Evolutionary conservation across 192 early-diverging fungal genomes (phyloP).

Genomic region (Spinellus fusiger): DNA sequence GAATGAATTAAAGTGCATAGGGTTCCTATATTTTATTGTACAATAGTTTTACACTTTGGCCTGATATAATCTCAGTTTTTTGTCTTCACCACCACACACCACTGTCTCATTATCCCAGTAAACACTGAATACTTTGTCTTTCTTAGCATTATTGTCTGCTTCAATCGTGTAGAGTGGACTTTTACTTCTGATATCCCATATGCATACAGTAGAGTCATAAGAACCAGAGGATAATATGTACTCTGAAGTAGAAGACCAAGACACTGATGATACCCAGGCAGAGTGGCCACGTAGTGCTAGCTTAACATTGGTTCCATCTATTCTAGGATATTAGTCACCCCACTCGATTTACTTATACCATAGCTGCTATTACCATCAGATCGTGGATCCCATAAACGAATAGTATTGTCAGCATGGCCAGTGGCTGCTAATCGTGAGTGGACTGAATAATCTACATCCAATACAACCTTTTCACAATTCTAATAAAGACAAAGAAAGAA

Average conservation of each 20-base stretch:
- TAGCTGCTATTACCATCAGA: slow-evolving; percentile 44
- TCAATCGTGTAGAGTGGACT: slow-evolving; percentile 74
- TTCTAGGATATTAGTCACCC: neutral
- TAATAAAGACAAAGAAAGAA: no score
- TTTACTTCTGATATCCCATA: slow-evolving; percentile 94
- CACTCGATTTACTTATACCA: neutral
- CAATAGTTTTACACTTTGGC: slow-evolving; percentile 21
- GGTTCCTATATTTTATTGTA: neutral
- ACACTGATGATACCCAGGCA: slow-evolving; percentile 80
- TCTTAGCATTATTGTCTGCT: slow-evolving; percentile 30
- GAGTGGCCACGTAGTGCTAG: slow-evolving; percentile 70
- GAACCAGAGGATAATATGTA: slow-evolving; percentile 78
- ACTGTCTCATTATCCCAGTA: slow-evolving; percentile 62
- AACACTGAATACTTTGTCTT: slow-evolving; percentile 65
- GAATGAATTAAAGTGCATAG: no score
- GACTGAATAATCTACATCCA: slow-evolving; percentile 66
- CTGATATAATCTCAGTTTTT: slow-evolving; percentile 52
- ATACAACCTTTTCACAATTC: slow-evolving; percentile 85
- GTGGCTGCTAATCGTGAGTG: slow-evolving; percentile 72
- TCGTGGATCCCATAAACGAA: slow-evolving; percentile 92
- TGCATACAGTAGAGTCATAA: slow-evolving; percentile 80
- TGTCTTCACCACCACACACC: slow-evolving; percentile 74
- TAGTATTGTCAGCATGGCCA: slow-evolving; percentile 76
- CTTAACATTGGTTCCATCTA: slow-evolving; percentile 73
- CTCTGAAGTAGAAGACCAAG: slow-evolving; percentile 73